These are phyloP conservation scores for Adansonia grandidieri DNA, from an alignment of 441 rosid species.

Conservation along the genomic window DNA sequence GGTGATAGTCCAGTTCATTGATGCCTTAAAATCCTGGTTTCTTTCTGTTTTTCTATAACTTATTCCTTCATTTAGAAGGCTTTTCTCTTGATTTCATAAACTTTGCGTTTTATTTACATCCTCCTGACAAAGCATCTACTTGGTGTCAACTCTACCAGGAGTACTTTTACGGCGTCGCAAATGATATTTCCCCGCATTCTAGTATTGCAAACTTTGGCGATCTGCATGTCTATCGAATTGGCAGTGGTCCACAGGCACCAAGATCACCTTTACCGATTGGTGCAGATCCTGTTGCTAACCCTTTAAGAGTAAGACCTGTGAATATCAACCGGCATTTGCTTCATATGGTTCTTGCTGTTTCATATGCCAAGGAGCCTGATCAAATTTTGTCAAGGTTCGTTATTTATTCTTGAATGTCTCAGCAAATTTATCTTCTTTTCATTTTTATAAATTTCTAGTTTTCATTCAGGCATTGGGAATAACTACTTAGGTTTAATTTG, in stretches of 20 bases:
- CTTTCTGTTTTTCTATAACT: background rate
- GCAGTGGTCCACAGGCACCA: constrained; percentile 90
- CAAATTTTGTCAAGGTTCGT: constrained; percentile 73
- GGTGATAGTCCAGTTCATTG: background rate
- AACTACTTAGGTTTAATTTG: background rate
- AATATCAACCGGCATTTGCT: constrained; percentile 62
- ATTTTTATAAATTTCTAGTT: background rate
- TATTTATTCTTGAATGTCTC: background rate
- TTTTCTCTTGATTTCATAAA: background rate
- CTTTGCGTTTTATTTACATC: background rate
- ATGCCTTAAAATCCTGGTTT: background rate
- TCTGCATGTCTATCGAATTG: constrained; percentile 71
- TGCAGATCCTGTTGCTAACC: constrained; percentile 69
- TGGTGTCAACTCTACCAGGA: constrained; percentile 50
- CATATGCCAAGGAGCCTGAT: constrained; percentile 77
- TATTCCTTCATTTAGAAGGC: background rate
- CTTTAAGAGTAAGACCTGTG: constrained; percentile 64
- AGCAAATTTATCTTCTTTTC: background rate
- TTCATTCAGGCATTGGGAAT: background rate
- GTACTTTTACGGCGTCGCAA: constrained; percentile 76
- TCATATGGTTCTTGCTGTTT: constrained; percentile 81
- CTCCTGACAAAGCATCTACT: constrained; percentile 1
- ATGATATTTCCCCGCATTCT: constrained; percentile 80
- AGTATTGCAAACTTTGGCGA: constrained; percentile 64
- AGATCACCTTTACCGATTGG: constrained; percentile 81